phyloP scores from a whole-genome alignment of 1,284 basidiomycete species.

The Apiotrichum akiyoshidainum region DNA sequence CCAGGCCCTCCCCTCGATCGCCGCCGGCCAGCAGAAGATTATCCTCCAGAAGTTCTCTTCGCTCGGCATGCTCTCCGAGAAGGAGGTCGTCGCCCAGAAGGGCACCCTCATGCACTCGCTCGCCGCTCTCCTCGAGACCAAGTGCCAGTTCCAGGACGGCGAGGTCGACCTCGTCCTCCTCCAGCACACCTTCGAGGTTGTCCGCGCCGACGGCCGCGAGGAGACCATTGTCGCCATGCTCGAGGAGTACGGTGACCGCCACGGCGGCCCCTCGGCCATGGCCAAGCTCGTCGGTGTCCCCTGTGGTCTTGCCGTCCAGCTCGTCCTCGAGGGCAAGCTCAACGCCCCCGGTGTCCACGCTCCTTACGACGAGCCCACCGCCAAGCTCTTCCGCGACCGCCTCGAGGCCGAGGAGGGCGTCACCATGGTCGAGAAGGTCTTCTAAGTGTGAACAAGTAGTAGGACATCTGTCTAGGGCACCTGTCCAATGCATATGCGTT shows the following conservation, averaged over 20 bases:
- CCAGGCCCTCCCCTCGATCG: conserved; percentile 69
- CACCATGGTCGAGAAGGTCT: conserved; percentile 66
- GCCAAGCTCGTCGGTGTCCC: conserved; percentile 86
- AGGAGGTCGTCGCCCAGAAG: conserved; percentile 62
- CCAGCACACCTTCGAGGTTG: conserved; percentile 92
- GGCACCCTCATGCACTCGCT: conserved; percentile 91
- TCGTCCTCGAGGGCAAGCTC: conserved; percentile 68
- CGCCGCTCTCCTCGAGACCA: conserved; percentile 80
- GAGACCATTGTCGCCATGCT: conserved; percentile 88
- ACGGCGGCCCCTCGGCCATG: conserved; percentile 88
- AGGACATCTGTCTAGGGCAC: no score
- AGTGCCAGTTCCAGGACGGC: conserved; percentile 86
- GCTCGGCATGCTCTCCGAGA: conserved; percentile 83
- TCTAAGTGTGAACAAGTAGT: conserved; percentile 33
- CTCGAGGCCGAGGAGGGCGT: conserved; percentile 77
- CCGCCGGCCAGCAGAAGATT: conserved; percentile 66
- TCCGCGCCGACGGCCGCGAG: conserved; percentile 78
- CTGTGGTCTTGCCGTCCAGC: conserved; percentile 86
- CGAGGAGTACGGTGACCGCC: conserved; percentile 79
- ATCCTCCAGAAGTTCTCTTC: conserved; percentile 85
- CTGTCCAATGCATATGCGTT: no score
- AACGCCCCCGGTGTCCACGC: conserved; percentile 76
- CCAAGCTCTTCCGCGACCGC: conserved; percentile 70
- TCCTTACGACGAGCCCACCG: conserved; percentile 78
- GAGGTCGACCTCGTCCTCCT: conserved; percentile 97